Evolutionary conservation across 306 rosid species (phyloP), one percentile per base, ranked within the genome.

Genomic region (Rosa multiflora): DNA sequence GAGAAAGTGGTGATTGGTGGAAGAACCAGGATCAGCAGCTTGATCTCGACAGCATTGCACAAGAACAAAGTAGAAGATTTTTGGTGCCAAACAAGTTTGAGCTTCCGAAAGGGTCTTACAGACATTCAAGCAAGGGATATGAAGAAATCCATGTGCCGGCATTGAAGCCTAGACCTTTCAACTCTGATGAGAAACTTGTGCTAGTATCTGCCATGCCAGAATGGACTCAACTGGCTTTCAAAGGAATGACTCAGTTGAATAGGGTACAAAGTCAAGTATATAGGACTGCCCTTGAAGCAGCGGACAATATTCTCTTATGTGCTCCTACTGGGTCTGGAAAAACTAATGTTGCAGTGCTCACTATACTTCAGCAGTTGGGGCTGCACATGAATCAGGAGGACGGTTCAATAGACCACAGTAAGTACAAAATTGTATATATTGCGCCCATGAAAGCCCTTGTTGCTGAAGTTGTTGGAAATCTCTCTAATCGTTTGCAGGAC

Each of bases 401-500:
- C 81, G 97, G 97, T 74, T 92, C 94, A 0, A 85, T 90, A 73
- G 90, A 94, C 81, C 97, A 92, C 72, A 80, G 73, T 77, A 88
- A 88, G 10, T 94, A 94, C 80, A 94, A 94, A 77, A 90, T 94
- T 76, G 97, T 92, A 35, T 92, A 94, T 81, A 97, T 94, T 81
- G 99, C 99, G 0, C 99, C 99, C 21, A 94, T 92, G 99, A 94
- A 94, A 88, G 99, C 97, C 46, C 99, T 94, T 77, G 97, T 94
- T 26, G 94, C 99, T 47, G 99, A 94, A 85, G 92, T 94, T 66
- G 98, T 94, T 77, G 98, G 97, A 48, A 90, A 94, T 85, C 77
- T 94, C 78, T 90, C 98, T 73, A 91, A 94, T 73, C 89, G 97
- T 58, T 84, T 94, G 91, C 93, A 94, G 90, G 89, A 92, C 10